A percentile compares a stretch with the other conserved stretches of the same genome.
These are phyloP conservation scores for Pythium coloratum DNA, from an alignment of 352 stramenopile genomes.

Conservation along the genomic window DNA sequence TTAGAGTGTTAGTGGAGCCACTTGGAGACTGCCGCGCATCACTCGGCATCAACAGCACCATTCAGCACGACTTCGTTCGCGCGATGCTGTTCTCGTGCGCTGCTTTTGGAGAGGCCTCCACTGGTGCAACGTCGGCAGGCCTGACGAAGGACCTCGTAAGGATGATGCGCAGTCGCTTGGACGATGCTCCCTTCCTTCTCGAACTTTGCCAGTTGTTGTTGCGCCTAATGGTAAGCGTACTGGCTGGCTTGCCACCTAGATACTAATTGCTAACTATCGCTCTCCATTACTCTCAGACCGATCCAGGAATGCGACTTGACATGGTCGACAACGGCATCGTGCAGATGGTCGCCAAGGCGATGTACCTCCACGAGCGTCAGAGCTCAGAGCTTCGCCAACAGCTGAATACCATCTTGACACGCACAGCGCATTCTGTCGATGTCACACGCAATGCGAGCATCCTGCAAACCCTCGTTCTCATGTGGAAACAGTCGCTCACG, in stretches of 20 bases:
- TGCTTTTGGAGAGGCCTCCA: neutral
- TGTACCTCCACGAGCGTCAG: conserved; percentile 16
- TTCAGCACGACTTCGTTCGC: conserved; percentile 7
- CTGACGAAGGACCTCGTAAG: conserved; percentile 19
- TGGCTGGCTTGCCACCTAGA: too few species aligned
- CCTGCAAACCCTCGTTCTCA: conserved; percentile 20
- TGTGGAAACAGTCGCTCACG: conserved; percentile 27
- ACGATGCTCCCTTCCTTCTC: neutral
- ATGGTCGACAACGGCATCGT: conserved; percentile 22
- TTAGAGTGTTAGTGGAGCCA: neutral
- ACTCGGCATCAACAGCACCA: neutral
- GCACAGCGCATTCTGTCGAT: conserved; percentile 12
- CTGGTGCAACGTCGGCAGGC: neutral
- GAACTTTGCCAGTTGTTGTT: conserved; percentile 5
- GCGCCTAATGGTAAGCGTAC: conserved; percentile 5
- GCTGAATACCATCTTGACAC: conserved; percentile 11
- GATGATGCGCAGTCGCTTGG: conserved; percentile 13
- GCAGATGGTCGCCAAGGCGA: conserved; percentile 17
- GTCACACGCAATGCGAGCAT: conserved; percentile 15
- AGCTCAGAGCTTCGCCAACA: neutral
- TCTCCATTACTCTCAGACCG: neutral
- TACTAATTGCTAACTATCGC: too few species aligned
- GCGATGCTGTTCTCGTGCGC: conserved; percentile 4
- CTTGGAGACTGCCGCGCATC: neutral
- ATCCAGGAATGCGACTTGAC: conserved; percentile 1